phyloP scores from a whole-genome alignment of 2,329 filamentous ascomycete genomes.

The Colletotrichum sidae region DNA sequence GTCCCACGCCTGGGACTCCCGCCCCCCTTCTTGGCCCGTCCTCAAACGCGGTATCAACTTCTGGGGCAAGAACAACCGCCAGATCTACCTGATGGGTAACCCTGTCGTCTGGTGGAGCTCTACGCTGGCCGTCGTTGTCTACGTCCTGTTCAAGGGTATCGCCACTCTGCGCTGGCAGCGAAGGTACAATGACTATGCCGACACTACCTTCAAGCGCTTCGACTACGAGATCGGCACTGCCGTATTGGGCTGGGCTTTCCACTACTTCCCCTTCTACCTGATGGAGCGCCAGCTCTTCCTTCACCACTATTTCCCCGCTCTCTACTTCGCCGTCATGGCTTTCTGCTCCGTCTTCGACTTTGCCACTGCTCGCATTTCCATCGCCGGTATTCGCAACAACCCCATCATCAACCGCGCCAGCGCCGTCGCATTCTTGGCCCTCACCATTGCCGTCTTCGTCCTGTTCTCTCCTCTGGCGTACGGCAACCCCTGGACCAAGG shows the following conservation, averaged over 20 bases:
- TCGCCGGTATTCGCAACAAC: conserved; percentile 75
- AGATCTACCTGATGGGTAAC: conserved; percentile 97
- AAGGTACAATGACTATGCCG: conserved; percentile 86
- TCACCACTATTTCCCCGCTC: conserved; percentile 97
- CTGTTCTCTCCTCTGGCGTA: conserved; percentile 93
- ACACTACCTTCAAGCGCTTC: conserved; percentile 90
- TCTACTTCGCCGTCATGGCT: conserved; percentile 93
- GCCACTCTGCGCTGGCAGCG: conserved; percentile 94
- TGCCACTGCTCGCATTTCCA: conserved; percentile 76
- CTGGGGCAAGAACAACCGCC: conserved; percentile 93
- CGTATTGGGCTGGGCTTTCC: conserved; percentile 94
- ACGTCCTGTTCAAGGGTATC: conserved; percentile 86
- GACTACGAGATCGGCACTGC: conserved; percentile 95
- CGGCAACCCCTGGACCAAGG: conserved; percentile 92
- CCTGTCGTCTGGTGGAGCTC: conserved; percentile 95
- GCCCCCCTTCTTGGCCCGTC: conserved; percentile 92
- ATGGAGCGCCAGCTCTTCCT: conserved; percentile 99
- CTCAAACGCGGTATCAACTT: conserved; percentile 98
- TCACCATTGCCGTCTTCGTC: conserved; percentile 81
- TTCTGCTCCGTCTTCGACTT: conserved; percentile 94
- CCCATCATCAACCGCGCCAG: conserved; percentile 81
- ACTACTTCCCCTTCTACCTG: conserved; percentile 98
- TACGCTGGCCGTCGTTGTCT: conserved; percentile 80
- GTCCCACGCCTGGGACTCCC: conserved; percentile 97
- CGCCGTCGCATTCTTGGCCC: conserved; percentile 78